phyloP scores from a whole-genome alignment of 2,329 filamentous ascomycete species.

The Ophiostoma sp. region DNA sequence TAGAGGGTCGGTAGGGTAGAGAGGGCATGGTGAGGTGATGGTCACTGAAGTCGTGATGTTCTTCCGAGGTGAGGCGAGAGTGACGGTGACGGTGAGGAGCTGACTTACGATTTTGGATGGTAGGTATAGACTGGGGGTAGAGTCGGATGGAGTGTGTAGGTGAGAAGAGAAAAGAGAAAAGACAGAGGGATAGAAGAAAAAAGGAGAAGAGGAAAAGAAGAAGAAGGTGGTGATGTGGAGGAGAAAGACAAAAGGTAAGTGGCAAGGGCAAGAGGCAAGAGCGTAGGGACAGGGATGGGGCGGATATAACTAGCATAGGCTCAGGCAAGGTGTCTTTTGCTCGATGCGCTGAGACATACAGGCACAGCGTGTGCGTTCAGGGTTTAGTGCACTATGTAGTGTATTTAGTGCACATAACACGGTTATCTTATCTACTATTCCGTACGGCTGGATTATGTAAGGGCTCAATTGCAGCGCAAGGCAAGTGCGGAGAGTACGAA shows the following conservation, averaged over 20 bases:
- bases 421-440: not conserved
- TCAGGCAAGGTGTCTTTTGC: conserved; percentile 24
- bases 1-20: not conserved
- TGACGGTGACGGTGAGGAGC: not conserved
- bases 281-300: conserved; percentile 11
- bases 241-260: not conserved
- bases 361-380: not conserved
- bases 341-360: conserved; percentile 2
- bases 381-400: not conserved
- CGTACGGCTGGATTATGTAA: not conserved
- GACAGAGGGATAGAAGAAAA: not conserved
- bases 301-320: conserved; percentile 12
- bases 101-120: not conserved
- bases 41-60: not conserved
- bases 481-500: not conserved
- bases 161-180: not conserved
- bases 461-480: not conserved
- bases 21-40: not conserved
- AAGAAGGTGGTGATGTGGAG: conserved; percentile 9
- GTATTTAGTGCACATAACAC: not conserved
- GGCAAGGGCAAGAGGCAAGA: conserved; percentile 13
- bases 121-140: not conserved
- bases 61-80: not conserved
- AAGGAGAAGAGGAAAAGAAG: conserved; percentile 6
- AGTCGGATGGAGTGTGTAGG: not conserved